Percentiles rank a stretch among this genome's conserved stretches.
phyloP scores from a whole-genome alignment of 352 stramenopile species.

The Globisporangium nagaii region DNA sequence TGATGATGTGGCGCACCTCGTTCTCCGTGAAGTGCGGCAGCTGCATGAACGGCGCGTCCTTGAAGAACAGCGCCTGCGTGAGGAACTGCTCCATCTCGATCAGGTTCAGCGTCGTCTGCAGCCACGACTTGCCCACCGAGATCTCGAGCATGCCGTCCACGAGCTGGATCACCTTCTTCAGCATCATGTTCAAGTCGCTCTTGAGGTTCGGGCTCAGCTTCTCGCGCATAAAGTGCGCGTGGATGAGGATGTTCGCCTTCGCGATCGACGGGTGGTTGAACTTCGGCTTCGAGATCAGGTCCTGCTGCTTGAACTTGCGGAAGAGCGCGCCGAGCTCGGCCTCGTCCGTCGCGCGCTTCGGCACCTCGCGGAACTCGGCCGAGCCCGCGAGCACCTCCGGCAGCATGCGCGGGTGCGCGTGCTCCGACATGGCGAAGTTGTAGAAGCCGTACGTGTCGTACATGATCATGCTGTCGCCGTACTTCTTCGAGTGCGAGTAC shows the following conservation, averaged over 20 bases:
- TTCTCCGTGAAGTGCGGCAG: conserved; percentile 84
- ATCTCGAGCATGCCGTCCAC: conserved; percentile 99
- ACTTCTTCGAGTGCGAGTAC: conserved; percentile 97
- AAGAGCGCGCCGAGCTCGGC: conserved; percentile 58
- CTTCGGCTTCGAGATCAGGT: conserved; percentile 81
- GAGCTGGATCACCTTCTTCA: conserved; percentile 92
- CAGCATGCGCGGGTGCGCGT: conserved; percentile 93
- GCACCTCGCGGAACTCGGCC: conserved; percentile 88
- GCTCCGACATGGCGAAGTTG: conserved; percentile 95
- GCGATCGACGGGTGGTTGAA: conserved; percentile 82
- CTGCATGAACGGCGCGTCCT: conserved; percentile 89
- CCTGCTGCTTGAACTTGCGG: conserved; percentile 71
- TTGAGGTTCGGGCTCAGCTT: conserved; percentile 62
- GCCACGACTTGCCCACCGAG: conserved; percentile 92
- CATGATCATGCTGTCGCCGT: conserved; percentile 99
- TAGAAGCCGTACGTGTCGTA: conserved; percentile 99
- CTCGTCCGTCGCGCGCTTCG: conserved; percentile 53
- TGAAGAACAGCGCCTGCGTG: conserved; percentile 95
- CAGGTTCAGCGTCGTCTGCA: conserved; percentile 93
- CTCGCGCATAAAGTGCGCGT: conserved; percentile 93
- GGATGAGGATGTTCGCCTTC: conserved; percentile 89
- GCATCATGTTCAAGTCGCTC: conserved; percentile 93
- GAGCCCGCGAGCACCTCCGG: conserved; percentile 92
- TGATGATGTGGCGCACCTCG: conserved; percentile 91
- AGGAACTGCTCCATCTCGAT: conserved; percentile 98